Conservation (phyloP, 192 early-diverging fungal species). For the Chytriomyces confervae region DNA sequence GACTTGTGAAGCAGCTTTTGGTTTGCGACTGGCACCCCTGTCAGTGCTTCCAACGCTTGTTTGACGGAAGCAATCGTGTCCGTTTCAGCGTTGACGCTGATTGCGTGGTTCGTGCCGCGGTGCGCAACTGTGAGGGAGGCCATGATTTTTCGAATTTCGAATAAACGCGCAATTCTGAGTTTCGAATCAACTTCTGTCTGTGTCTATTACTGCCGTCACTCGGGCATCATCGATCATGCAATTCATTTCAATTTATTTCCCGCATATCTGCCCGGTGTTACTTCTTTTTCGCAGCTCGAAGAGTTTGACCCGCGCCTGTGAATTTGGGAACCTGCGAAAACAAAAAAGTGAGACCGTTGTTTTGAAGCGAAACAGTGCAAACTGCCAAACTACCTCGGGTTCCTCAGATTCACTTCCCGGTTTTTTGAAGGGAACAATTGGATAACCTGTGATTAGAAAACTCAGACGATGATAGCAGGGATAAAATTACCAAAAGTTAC, state of each 20-base stretch:
- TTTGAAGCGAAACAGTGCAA: not conserved
- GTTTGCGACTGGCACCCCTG: slow-evolving; percentile 39
- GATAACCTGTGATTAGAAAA: slow-evolving; percentile 60
- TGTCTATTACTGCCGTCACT: not conserved
- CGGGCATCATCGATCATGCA: too few relatives aligned
- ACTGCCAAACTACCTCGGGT: slow-evolving; percentile 9
- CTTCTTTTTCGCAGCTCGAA: slow-evolving; percentile 58
- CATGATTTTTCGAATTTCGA: slow-evolving; percentile 14
- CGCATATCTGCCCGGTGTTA: too few relatives aligned
- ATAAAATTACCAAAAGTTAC: slow-evolving; percentile 17
- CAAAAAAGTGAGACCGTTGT: not conserved
- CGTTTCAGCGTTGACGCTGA: slow-evolving; percentile 30
- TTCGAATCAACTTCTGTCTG: not conserved
- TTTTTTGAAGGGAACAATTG: slow-evolving; percentile 65
- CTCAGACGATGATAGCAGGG: not conserved
- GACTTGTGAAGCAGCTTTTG: slow-evolving; percentile 68
- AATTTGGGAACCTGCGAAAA: slow-evolving; percentile 28
- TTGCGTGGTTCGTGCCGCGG: slow-evolving; percentile 15
- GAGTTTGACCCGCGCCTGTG: slow-evolving; percentile 57
- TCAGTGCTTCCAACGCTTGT: slow-evolving; percentile 39
- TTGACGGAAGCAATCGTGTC: slow-evolving; percentile 52
- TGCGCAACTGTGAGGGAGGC: slow-evolving; percentile 27
- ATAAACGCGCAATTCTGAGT: too few relatives aligned
- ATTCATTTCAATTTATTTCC: too few relatives aligned
- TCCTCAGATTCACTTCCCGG: slow-evolving; percentile 40